A percentile compares a stretch with the other conserved stretches of the same genome.
These are phyloP conservation scores for Batrachochytrium dendrobatidis DNA, from an alignment of 371 early-diverging fungal genomes.

Conservation along the genomic window DNA sequence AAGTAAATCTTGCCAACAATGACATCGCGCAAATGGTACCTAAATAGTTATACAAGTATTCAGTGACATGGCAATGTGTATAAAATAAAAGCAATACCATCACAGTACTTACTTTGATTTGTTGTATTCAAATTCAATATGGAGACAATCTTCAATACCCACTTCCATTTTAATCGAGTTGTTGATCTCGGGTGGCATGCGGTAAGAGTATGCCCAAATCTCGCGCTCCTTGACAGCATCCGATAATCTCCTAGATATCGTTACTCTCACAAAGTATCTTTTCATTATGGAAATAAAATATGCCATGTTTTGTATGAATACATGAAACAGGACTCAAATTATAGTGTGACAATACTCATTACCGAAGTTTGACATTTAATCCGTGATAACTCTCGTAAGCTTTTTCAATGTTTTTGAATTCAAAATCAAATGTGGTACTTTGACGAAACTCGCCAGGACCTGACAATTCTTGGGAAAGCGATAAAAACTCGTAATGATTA, in stretches of 20 bases:
- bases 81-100: neutral
- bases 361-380: slow-evolving; percentile 81
- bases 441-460: slow-evolving; percentile 78
- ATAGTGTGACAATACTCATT: slow-evolving; percentile 38
- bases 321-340: slow-evolving; percentile 2
- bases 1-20: slow-evolving; percentile 98
- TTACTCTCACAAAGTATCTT: slow-evolving; percentile 84
- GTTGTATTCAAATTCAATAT: slow-evolving; percentile 93
- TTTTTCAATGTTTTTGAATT: slow-evolving; percentile 89
- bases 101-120: slow-evolving; percentile 63
- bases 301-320: neutral
- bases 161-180: slow-evolving; percentile 92
- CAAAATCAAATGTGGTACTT: slow-evolving; percentile 71
- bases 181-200: slow-evolving; percentile 76
- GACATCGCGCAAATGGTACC: slow-evolving; percentile 92
- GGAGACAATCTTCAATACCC: slow-evolving; percentile 91
- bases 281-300: slow-evolving; percentile 11
- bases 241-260: slow-evolving; percentile 67
- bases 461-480: slow-evolving; percentile 79
- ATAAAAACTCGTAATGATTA: slow-evolving; percentile 88
- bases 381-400: slow-evolving; percentile 87
- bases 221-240: slow-evolving; percentile 63
- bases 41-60: slow-evolving; percentile 6
- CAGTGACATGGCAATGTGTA: neutral
- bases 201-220: slow-evolving; percentile 86